Conservation (phyloP, 176 grass and related monocot genomes). For the Ensete ventricosum region DNA sequence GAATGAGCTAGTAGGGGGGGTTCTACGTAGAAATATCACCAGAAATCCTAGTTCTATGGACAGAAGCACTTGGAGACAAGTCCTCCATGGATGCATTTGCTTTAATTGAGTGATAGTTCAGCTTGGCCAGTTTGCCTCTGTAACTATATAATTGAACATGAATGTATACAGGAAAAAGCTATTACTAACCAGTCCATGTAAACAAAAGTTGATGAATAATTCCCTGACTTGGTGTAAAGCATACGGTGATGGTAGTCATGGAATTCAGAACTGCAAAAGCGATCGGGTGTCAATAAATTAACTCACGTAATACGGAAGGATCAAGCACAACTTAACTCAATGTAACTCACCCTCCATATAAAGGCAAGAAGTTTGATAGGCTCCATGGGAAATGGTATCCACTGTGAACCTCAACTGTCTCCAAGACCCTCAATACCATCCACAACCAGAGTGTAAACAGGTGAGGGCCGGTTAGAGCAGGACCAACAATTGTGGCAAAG, state of each 20-base stretch:
- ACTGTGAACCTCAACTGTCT: constrained; percentile 16
- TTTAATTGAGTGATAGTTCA: background rate
- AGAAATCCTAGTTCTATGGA: too few species aligned
- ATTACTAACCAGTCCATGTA: constrained; percentile 13
- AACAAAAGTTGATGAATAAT: constrained; percentile 10
- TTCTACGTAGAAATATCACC: too few species aligned
- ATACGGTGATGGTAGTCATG: constrained; percentile 14
- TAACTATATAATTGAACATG: too few species aligned
- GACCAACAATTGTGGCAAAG: constrained; percentile 18
- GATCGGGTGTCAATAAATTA: background rate
- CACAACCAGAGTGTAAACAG: constrained; percentile 16
- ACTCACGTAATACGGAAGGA: background rate
- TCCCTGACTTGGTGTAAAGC: constrained; percentile 8
- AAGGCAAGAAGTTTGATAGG: constrained; percentile 16
- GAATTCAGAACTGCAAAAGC: constrained; percentile 7
- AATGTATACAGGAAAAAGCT: background rate
- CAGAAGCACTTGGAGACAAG: too few species aligned
- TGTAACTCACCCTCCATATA: constrained; percentile 16
- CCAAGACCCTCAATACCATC: constrained; percentile 15
- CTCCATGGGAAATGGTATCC: constrained; percentile 23
- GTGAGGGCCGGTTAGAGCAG: constrained; percentile 18
- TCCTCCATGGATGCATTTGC: too few species aligned
- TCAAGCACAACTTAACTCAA: background rate
- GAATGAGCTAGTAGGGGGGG: too few species aligned
- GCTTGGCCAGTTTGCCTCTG: too few species aligned